These are phyloP conservation scores for Chalaropsis ovoidea DNA, from an alignment of 2,329 filamentous ascomycete species.

Conservation along the genomic window DNA sequence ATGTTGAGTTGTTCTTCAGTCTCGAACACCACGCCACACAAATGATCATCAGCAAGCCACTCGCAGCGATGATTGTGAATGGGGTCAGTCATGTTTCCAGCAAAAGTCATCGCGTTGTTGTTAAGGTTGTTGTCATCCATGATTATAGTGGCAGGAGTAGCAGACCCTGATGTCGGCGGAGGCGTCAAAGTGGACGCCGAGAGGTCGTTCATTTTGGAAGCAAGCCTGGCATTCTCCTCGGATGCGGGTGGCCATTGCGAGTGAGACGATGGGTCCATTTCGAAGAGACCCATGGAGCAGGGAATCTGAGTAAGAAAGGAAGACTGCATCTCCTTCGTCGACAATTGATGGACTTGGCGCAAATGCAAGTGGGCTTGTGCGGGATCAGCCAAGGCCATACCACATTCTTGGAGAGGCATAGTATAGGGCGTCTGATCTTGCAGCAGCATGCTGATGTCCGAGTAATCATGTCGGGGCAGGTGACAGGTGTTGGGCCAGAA, in stretches of 20 bases:
- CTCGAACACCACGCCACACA: slow-evolving; percentile 34
- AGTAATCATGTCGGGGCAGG: slow-evolving; percentile 26
- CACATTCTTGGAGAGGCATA: slow-evolving; percentile 24
- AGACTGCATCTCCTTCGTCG: slow-evolving; percentile 22
- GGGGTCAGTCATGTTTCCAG: neutral
- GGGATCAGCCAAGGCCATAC: slow-evolving; percentile 25
- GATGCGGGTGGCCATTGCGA: slow-evolving; percentile 21
- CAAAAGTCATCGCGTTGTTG: neutral
- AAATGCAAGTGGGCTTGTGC: slow-evolving; percentile 24
- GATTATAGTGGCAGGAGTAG: slow-evolving; percentile 12
- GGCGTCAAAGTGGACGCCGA: slow-evolving; percentile 4
- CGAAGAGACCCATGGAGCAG: slow-evolving; percentile 21
- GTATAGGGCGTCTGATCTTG: slow-evolving; percentile 18
- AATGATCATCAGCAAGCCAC: slow-evolving; percentile 26
- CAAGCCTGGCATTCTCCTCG: neutral
- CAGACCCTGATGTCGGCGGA: slow-evolving; percentile 14
- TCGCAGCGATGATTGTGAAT: slow-evolving; percentile 9
- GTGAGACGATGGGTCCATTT: slow-evolving; percentile 17
- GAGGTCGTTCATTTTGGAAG: slow-evolving; percentile 6
- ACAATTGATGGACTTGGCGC: slow-evolving; percentile 23
- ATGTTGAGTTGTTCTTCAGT: slow-evolving; percentile 44
- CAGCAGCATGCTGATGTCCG: slow-evolving; percentile 23
- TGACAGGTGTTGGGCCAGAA: slow-evolving; percentile 27
- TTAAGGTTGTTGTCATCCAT: slow-evolving; percentile 1
- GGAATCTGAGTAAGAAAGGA: slow-evolving; percentile 22